These are phyloP conservation scores for Medicago arabica DNA, from an alignment of 306 rosid species.

Conservation along the genomic window DNA sequence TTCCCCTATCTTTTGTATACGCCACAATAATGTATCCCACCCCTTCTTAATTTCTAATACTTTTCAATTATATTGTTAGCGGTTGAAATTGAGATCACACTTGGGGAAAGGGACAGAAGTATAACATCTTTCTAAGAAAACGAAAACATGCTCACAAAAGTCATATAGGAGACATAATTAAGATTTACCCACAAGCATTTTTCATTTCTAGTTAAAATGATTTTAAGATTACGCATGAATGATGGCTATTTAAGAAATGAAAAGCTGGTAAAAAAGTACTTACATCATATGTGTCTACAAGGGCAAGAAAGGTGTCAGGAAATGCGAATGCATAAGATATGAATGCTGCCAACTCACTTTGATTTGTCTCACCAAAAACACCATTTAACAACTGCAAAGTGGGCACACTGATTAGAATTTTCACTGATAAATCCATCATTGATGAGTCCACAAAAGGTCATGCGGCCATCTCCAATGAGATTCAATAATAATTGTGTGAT, in stretches of 20 bases:
- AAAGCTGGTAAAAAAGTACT: slow-evolving; percentile 44
- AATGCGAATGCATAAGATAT: slow-evolving; percentile 95
- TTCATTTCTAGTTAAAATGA: slow-evolving; percentile 32
- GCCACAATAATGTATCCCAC: slow-evolving; percentile 28
- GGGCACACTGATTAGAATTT: slow-evolving; percentile 32
- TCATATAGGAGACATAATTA: slow-evolving; percentile 27
- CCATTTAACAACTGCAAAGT: slow-evolving; percentile 77
- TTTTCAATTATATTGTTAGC: slow-evolving; percentile 27
- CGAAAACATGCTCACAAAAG: slow-evolving; percentile 22
- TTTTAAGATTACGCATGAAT: slow-evolving; percentile 5
- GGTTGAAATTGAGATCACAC: background rate
- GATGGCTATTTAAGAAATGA: slow-evolving; percentile 23
- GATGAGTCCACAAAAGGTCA: too few relatives aligned
- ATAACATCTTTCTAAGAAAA: slow-evolving; percentile 36
- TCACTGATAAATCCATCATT: slow-evolving; percentile 24
- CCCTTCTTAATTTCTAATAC: slow-evolving; percentile 19
- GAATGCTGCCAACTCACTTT: slow-evolving; percentile 96
- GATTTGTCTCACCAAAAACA: slow-evolving; percentile 91
- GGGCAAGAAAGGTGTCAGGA: slow-evolving; percentile 88
- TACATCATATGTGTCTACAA: slow-evolving; percentile 98
- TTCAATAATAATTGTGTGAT: background rate
- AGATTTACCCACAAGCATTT: slow-evolving; percentile 24
- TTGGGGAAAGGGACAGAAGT: slow-evolving; percentile 1
- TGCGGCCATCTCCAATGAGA: too few relatives aligned
- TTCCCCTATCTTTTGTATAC: slow-evolving; percentile 4